Evolutionary conservation across 768 basidiomycete species (phyloP), one percentile per base, ranked within the genome.

Genomic region (Boletus fagicola): DNA sequence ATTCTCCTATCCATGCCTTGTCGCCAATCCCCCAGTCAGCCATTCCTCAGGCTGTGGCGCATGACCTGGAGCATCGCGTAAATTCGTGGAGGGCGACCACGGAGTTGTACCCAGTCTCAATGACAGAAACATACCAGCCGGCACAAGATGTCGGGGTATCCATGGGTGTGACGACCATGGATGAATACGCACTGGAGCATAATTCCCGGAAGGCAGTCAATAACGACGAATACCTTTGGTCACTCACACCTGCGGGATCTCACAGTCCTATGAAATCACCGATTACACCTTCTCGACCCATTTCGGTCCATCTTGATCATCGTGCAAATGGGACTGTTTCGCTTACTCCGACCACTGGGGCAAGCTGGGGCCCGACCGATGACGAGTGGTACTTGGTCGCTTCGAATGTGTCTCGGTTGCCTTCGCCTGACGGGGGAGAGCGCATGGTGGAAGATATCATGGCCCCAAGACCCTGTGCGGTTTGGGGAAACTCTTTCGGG

Each of bases 1-100:
- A 49, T 18, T 49, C 70, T 5, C 13, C 57, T 20, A 68, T 73
- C 1, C 78, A 76, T 24, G 67, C 71, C 24, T 68, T 89, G 18
- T 83, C 86, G 1, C 84, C 88, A 4, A 83, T 88, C 30, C 77
- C 74, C 9, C 87, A 89, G 69, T 81, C 80, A 57, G 82, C 84
- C 8, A 82, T 83, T 58, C 83, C 84, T 7, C 74, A 75, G 63
- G 76, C 76, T 4, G 77, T 78, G n/a, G 81, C 78, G 65, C 69
- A 74, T 26, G 79, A 81, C 42, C 70, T 90, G 18, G 80, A 85
- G 55, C 75, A 54, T 53, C 77, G 82, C 40, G 85, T 91, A 33
- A 81, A 80, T 53, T 81, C 82, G 4, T 92, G 90, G 90, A 78
- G 87, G 55, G 81, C 77, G 8, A 80, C 76, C 56, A 82, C 87